Conservation (phyloP, 768 basidiomycete species). For the Cystofilobasidium ferigula region DNA sequence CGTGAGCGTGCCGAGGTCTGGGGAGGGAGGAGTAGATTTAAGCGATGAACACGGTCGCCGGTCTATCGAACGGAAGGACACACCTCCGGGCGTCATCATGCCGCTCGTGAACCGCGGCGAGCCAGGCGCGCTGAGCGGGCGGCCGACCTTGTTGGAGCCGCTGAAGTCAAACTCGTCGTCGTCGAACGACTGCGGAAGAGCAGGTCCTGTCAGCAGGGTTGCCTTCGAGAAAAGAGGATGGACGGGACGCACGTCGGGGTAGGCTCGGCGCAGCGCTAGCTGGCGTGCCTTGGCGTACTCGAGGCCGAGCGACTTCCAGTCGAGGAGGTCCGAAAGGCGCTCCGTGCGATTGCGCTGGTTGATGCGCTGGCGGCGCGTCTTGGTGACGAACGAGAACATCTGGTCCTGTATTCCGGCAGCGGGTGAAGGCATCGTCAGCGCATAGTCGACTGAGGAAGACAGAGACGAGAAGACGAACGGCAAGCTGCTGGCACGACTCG, state of each 20-base stretch:
- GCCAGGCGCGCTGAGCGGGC: conserved; percentile 67
- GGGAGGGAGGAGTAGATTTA: not conserved
- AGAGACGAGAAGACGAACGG: conserved; percentile 35
- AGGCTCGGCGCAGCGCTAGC: conserved; percentile 79
- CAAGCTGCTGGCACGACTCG: conserved; percentile 76
- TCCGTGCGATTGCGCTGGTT: conserved; percentile 98
- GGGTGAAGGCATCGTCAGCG: not conserved
- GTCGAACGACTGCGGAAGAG: conserved; percentile 31
- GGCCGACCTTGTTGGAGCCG: conserved; percentile 53
- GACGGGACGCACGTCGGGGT: conserved; percentile 70
- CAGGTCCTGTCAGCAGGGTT: not conserved
- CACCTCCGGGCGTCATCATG: conserved; percentile 66
- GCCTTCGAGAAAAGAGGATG: not conserved
- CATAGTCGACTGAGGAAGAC: not conserved
- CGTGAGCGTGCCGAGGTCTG: conserved; percentile 71
- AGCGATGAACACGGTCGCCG: not conserved
- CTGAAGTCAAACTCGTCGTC: conserved; percentile 46
- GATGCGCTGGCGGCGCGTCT: conserved; percentile 86
- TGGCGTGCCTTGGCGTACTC: conserved; percentile 95
- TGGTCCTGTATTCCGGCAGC: conserved; percentile 27
- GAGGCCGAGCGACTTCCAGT: conserved; percentile 96
- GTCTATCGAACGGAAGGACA: not conserved
- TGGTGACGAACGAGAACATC: conserved; percentile 36
- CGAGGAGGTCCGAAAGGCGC: conserved; percentile 77
- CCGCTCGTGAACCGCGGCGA: conserved; percentile 74